Base-by-base conservation (phyloP, 176 grass and related monocot genomes). In the Oryza officinalis region DNA sequence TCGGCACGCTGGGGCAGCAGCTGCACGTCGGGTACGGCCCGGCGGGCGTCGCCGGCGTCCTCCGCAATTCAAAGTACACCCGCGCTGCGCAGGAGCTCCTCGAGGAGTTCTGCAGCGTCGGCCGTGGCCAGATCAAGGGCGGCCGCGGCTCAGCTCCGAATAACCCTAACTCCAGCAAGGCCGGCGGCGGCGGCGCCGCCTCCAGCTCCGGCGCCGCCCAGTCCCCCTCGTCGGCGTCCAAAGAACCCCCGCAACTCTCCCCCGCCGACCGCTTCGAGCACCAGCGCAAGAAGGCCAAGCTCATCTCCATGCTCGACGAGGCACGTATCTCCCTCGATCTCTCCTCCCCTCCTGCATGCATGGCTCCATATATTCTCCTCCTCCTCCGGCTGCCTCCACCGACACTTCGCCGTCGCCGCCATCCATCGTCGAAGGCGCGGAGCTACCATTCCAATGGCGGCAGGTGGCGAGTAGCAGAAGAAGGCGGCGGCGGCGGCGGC, bases 281-380 rank as follows among this genome's bases (percentile, higher is more conserved):
- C 73, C 96, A 98, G 82, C 89, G 96, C 65, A 98, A 94, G 96
- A 98, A 95, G 77, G 87, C 93, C 72, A 98, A 98, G 86, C 90
- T 98, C 69, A 86, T 96, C 85, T 94, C 96, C 89, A 96, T 98
- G 93, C 91, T 98, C 72, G 96, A 98, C 79, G 93, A 98, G 96
- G 96, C 85, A 98, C 85, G 93, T 95, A 77, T 52, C 25, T 57
- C 3, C 8, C 44, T 33, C 27, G 28, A 30, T 17, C 2, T 5
- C 27, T 32, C 20, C 71, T 80, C 40, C 52, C 2, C 20, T 65
- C 32, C 23, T 71, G 67, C 83, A 81, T 86, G 75, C 63, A 84
- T 71, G 85, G 17, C 49, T 20, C 3, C 7, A 22, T 57, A 22
- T 57, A 57, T 8, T 57, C 49, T 37, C 35, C 46, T 45, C 43